These are phyloP conservation scores for Boeremia exigua DNA, from an alignment of 2,329 filamentous ascomycete species.

Conservation along the genomic window DNA sequence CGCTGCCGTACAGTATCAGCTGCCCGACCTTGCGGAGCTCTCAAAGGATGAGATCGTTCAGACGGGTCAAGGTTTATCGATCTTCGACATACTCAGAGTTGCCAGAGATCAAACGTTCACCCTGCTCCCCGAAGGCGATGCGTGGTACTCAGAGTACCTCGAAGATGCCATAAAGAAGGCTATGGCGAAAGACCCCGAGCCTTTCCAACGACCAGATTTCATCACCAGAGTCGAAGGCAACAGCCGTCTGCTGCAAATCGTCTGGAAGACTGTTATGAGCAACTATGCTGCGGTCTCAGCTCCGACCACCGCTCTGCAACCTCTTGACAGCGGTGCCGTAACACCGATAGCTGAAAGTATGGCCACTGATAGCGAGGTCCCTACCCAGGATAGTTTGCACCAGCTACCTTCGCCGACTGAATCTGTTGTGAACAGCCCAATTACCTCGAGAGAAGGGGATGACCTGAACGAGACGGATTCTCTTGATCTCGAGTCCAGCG, in stretches of 20 bases:
- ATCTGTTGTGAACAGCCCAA: constrained; percentile 1
- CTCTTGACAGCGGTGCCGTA: background rate
- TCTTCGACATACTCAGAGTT: constrained; percentile 1
- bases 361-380: constrained; percentile 10
- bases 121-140: constrained; percentile 17
- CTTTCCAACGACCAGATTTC: constrained; percentile 32
- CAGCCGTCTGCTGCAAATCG: constrained; percentile 32
- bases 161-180: constrained; percentile 28
- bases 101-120: background rate
- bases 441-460: background rate
- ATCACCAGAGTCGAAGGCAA: constrained; percentile 36
- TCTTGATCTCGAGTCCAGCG: background rate
- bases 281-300: constrained; percentile 15
- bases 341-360: constrained; percentile 6
- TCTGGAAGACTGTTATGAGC: constrained; percentile 38
- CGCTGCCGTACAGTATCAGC: constrained; percentile 33
- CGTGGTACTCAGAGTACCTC: constrained; percentile 34
- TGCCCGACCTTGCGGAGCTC: constrained; percentile 33
- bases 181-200: constrained; percentile 26
- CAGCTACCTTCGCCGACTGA: constrained; percentile 8
- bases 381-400: background rate
- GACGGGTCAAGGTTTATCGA: background rate
- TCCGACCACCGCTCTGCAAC: background rate
- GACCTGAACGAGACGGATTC: background rate
- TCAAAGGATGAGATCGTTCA: constrained; percentile 28